Percentiles rank a stretch among this genome's conserved stretches.
These are phyloP conservation scores for Byssoonygena ceratinophila DNA, from an alignment of 2,329 filamentous ascomycete species.

Conservation along the genomic window DNA sequence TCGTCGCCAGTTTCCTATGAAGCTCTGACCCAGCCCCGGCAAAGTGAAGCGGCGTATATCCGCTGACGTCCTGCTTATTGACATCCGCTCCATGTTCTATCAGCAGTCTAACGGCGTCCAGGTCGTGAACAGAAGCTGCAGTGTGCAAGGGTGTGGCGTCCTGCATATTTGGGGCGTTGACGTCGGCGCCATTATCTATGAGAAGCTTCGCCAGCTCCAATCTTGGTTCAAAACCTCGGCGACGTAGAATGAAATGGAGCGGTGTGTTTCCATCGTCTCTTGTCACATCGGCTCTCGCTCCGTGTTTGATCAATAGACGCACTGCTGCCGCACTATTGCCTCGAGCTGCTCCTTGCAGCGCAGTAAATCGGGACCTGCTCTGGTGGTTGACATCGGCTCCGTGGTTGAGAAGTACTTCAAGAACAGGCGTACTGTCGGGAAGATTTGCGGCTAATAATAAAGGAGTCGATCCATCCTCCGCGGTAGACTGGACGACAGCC, in stretches of 20 bases:
- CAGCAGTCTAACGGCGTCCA: background rate
- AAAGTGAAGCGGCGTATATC: slow-evolving; percentile 8
- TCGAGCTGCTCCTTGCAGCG: slow-evolving; percentile 1
- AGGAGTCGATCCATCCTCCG: background rate
- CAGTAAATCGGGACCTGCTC: background rate
- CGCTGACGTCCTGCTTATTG: background rate
- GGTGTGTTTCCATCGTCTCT: background rate
- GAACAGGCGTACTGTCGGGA: background rate
- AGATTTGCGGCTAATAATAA: background rate
- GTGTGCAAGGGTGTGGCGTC: slow-evolving; percentile 1
- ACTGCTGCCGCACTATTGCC: background rate
- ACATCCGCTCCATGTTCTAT: slow-evolving; percentile 10
- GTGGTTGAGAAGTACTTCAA: background rate
- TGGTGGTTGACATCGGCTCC: slow-evolving; percentile 4
- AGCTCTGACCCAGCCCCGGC: background rate
- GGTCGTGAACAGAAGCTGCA: background rate
- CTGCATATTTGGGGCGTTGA: background rate
- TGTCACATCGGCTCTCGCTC: slow-evolving; percentile 3
- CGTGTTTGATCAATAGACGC: slow-evolving; percentile 5
- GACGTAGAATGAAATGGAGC: background rate
- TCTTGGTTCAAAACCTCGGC: background rate
- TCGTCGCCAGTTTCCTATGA: background rate
- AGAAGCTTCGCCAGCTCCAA: slow-evolving; percentile 3
- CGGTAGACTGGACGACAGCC: background rate
- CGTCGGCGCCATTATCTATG: slow-evolving; percentile 6